These are phyloP conservation scores for Leccinum incarnatum DNA, from an alignment of 768 basidiomycete species.

Conservation along the genomic window DNA sequence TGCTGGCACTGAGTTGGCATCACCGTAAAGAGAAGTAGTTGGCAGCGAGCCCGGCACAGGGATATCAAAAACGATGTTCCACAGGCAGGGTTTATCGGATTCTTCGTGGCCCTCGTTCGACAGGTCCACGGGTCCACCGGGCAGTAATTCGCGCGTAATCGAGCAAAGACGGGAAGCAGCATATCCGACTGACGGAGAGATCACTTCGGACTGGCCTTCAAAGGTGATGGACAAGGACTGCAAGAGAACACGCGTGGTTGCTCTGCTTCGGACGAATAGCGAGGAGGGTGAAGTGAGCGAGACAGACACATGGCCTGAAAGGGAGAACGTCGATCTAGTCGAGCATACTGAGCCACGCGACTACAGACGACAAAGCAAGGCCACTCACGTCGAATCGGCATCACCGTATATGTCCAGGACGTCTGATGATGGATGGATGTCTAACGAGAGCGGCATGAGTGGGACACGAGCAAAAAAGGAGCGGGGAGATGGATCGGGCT, in stretches of 20 bases:
- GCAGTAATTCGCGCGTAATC: constrained; percentile 57
- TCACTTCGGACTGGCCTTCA: constrained; percentile 81
- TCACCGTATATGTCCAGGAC: constrained; percentile 70
- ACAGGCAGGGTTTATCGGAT: constrained; percentile 49
- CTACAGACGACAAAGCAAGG: constrained; percentile 2
- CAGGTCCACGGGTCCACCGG: constrained; percentile 52
- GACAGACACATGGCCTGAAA: constrained; percentile 78
- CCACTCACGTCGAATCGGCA: constrained; percentile 58
- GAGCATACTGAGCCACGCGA: constrained; percentile 5
- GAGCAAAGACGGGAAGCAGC: constrained; percentile 64
- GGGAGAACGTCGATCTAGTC: constrained; percentile 77
- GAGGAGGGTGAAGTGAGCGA: constrained; percentile 56
- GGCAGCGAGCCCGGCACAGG: constrained; percentile 92
- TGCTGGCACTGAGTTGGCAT: constrained; percentile 34
- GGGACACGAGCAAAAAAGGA: not conserved
- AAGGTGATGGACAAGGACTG: constrained; percentile 74
- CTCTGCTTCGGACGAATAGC: constrained; percentile 50
- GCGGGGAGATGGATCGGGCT: constrained; percentile 15
- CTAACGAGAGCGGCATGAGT: constrained; percentile 62
- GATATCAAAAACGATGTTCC: constrained; percentile 81
- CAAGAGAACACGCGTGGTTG: constrained; percentile 52
- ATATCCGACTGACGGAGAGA: constrained; percentile 65
- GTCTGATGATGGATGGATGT: constrained; percentile 56
- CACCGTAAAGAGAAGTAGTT: constrained; percentile 48
- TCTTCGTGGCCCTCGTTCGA: constrained; percentile 65